These are phyloP conservation scores for Brettanomyces anomalus DNA, from an alignment of 805 yeast genomes.

Conservation along the genomic window DNA sequence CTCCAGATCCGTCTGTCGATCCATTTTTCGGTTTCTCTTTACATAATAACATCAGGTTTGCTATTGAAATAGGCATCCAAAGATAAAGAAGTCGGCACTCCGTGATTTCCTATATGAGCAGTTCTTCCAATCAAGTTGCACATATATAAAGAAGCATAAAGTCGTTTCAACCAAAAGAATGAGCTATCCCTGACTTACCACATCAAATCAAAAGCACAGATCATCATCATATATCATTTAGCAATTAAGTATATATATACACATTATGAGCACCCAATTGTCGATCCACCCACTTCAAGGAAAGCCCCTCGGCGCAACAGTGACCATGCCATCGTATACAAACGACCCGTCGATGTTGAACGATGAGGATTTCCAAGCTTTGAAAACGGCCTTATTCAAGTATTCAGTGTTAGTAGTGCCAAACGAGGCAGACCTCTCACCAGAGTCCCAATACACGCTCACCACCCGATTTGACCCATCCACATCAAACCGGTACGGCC, in stretches of 20 bases:
- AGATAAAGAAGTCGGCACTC: background rate
- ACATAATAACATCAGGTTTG: no score
- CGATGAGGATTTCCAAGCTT: constrained; percentile 53
- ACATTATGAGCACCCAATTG: no score
- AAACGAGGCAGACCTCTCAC: constrained; percentile 55
- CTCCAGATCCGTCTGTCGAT: no score
- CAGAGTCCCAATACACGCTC: constrained; percentile 65
- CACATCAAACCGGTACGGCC: constrained; percentile 66
- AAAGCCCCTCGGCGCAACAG: constrained; percentile 54
- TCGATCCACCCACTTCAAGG: background rate
- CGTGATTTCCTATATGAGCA: no score
- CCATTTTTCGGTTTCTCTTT: background rate
- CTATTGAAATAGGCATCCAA: no score
- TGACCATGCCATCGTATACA: constrained; percentile 57
- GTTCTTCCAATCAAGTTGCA: no score
- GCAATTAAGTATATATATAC: no score
- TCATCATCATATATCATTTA: no score
- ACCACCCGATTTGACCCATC: constrained; percentile 77
- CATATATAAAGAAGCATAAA: no score
- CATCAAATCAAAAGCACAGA: no score
- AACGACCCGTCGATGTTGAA: constrained; percentile 64
- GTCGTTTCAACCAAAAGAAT: no score
- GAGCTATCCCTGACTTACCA: no score
- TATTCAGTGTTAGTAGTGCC: constrained; percentile 72
- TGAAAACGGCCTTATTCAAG: constrained; percentile 57